Evolutionary conservation across 202 grass and related monocot species (phyloP), one percentile per base, ranked within the genome.

Genomic region (Schoenoplectus tabernaemontani): DNA sequence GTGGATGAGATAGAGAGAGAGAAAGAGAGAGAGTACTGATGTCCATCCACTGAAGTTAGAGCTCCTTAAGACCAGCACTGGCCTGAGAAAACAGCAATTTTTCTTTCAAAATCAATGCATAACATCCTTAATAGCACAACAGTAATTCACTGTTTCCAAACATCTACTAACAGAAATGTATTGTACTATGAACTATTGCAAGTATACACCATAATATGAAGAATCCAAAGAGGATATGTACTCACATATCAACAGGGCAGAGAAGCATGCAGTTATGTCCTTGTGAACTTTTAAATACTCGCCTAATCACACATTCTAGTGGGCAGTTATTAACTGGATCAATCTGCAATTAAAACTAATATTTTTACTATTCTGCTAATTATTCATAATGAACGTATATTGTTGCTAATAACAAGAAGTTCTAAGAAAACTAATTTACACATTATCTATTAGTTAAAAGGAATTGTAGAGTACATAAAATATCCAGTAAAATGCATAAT

Each of bases 41-140:
- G 88, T 81, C 91, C 91, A 97, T 4, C 89, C 94, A 48, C 86
- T 88, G 87, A 97, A 92, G 42, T 97, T 97, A n/a, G 94, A 83
- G 79, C 94, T 97, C 84, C 91, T 97, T 79, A 97, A 88, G 36
- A 97, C 89, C 60, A 92, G 86, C 80, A 97, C 87, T 65, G 89
- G 89, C 91, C 94, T 97, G 84, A 87, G 73, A 90, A 53, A 76
- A 48, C 10, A 44, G 6, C 59, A 57, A 9, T 28, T 62, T 76
- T 37, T 34, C 28, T 72, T 48, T 50, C 10, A 47, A 16, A 72
- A 9, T 44, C 20, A 72, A 30, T 30, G 23, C 10, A 72, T 16
- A 16, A 9, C 30, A 23, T 48, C 9, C 10, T 32, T 48, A 44
- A 72, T 72, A 36, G 26, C 26, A 74, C 26, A 74, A 51, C 26